Evolutionary conservation across 345 rosid species (phyloP), one percentile per base, ranked within the genome.

Genomic region (Brassica incana): DNA sequence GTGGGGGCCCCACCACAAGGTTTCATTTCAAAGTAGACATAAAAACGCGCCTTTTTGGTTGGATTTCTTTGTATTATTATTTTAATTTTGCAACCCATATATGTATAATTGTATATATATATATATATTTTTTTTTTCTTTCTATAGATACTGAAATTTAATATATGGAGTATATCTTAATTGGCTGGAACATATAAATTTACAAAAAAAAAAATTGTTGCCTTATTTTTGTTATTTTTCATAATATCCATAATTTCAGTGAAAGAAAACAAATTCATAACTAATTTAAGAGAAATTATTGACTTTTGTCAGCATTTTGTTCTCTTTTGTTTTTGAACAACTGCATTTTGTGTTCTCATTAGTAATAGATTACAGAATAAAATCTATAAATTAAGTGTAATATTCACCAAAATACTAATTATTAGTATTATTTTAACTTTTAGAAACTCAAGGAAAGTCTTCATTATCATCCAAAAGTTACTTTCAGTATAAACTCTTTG

Each of bases 21-120:
- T 35, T 36, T 25, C 68, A 73, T 35, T 76, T 76, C 73, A 76
- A 76, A 76, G 67, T 25, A 58, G 50, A 56, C 25, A 60, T 63
- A 63, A 63, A 6, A 38, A 38, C 73, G 67, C 79, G 79, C 79
- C 73, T 76, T 76, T 75, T 67, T 23, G 38, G 10, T 14, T 29
- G 1, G 5, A 62, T 61, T 27, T 29, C 3, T 29, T 29, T 29
- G 1, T 9, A 25, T 25, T 25, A 18, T 16, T 59, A 20, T 3
- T 9, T 9, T 59, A 20, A 3, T 59, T 20, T 60, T 20, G 32
- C 32, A 4, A 5, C 33, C 1, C 2, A 3, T 4, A 16, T 60
- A 23, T 59, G 12, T 20, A 56, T 56, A 45, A 5, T 5, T 35
- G 8, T 43, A 48, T 48, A 3, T 7, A 3, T 59, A 3, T 59